Percentiles rank a stretch among this genome's conserved stretches.
These are phyloP conservation scores for Begonia peltatifolia DNA, from an alignment of 306 rosid species.

Conservation along the genomic window DNA sequence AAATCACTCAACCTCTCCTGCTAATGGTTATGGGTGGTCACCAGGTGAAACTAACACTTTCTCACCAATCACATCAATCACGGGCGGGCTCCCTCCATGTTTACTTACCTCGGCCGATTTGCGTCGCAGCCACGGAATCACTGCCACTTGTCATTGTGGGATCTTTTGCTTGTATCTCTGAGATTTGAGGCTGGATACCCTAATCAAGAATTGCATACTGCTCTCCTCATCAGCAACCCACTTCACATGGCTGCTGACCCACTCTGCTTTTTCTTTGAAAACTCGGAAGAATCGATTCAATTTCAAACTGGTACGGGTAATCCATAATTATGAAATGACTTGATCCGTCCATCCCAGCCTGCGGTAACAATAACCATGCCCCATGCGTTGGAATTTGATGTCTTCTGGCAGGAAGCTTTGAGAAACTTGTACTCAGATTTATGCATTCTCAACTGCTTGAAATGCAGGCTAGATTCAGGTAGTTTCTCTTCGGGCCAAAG, in stretches of 20 bases:
- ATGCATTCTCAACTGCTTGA: conserved; percentile 22
- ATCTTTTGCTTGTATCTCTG: background rate
- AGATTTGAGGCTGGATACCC: background rate
- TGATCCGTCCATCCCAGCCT: conserved; percentile 66
- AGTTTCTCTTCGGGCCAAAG: conserved; percentile 81
- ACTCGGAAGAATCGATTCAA: background rate
- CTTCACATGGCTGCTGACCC: too few species aligned
- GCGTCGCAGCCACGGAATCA: background rate
- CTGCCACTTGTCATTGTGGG: background rate
- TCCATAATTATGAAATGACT: conserved; percentile 63
- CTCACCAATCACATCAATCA: background rate
- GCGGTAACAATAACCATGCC: conserved; percentile 72
- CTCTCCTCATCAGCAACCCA: background rate
- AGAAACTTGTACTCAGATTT: conserved; percentile 63
- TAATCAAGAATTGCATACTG: background rate
- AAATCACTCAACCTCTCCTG: background rate
- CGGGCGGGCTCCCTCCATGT: background rate
- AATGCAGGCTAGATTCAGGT: conserved; percentile 19
- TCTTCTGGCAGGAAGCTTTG: conserved; percentile 57
- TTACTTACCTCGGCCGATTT: background rate
- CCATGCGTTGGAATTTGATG: conserved; percentile 57
- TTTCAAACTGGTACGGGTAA: conserved; percentile 21
- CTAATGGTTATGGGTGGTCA: background rate
- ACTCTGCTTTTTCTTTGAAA: too few species aligned
- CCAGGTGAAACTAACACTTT: background rate